Evolutionary conservation across 129 eudicot genomes (phyloP), one percentile per base, ranked within the genome.

Genomic region (Pseudognaphalium luteoalbum): DNA sequence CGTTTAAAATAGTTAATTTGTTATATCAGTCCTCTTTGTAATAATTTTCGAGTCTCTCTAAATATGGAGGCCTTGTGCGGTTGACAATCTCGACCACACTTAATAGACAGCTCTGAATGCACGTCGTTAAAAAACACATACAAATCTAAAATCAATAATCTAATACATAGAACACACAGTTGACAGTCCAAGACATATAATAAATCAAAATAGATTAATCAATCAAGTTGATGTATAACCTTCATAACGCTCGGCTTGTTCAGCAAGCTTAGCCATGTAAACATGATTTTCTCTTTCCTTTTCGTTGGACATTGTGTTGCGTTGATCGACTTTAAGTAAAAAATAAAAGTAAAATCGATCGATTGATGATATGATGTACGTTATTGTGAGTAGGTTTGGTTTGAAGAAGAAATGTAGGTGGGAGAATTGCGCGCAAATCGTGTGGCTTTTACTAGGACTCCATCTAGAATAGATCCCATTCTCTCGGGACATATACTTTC

Each of bases 221-320:
- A 25, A 25, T 25, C 28, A 25, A 17, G 16, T 10, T 47, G 17
- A 47, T 47, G 8, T 47, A 10, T 47, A 47, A 86, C 98, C 98
- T 66, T 90, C 96, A 50, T 90, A 93, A 75, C 98, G 98, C 79
- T 93, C 96, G 59, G 98, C 98, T 83, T 93, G 98, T 85, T 92
- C 98, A 28, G 96, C 86, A n/a, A 90, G 96, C 88, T 92, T 92
- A 35, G 98, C 98, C 91, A 93, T 34, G 89, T 90, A 93, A 56
- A 93, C 98, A 77, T 90, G 98, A 70, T 86, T 88, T 72, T 90
- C 96, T 85, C 98, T 84, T 75, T 93, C 98, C 83, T 86, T 90
- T 14, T 93, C 95, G 54, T 86, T 80, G 57, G 98, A 81, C 97
- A 93, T 90, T 83, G 70, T 64, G 14, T 10, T 14, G 21, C 85